phyloP scores from a whole-genome alignment of 1,139 yeast genomes.

The Yamadazyma jaroonii region DNA sequence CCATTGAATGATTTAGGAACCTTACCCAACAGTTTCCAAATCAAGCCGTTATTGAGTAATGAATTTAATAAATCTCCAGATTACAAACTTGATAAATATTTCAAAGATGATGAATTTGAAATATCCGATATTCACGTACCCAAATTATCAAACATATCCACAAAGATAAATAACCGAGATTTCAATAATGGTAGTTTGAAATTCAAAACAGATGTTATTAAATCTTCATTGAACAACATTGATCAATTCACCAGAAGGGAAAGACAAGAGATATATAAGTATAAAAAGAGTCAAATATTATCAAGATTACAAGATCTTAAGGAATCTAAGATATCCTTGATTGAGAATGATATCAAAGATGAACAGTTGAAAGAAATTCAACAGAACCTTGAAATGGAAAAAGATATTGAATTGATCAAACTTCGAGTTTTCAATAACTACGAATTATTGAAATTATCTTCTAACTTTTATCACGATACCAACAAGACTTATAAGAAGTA shows the following conservation, averaged over 20 bases:
- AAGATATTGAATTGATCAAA: constrained; percentile 38
- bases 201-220: constrained; percentile 22
- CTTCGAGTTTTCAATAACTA: constrained; percentile 34
- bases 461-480: constrained; percentile 38
- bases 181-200: constrained; percentile 15
- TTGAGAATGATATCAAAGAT: constrained; percentile 22
- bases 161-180: constrained; percentile 1
- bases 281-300: constrained; percentile 19
- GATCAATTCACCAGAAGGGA: constrained; percentile 11
- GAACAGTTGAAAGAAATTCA: constrained; percentile 24
- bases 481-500: constrained; percentile 34
- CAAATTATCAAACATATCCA: neutral
- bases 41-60: constrained; percentile 13
- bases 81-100: neutral
- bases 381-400: constrained; percentile 15
- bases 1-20: constrained; percentile 4
- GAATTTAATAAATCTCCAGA: constrained; percentile 10
- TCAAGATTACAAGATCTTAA: constrained; percentile 25
- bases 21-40: constrained; percentile 2
- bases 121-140: neutral
- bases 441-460: constrained; percentile 32
- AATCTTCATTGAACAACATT: constrained; percentile 17
- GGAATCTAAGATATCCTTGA: constrained; percentile 24
- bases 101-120: constrained; percentile 1
- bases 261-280: constrained; percentile 12